A percentile compares a stretch with the other conserved stretches of the same genome.
Conservation (phyloP, 257 asterid genomes). For the Scutellaria galericulata region DNA sequence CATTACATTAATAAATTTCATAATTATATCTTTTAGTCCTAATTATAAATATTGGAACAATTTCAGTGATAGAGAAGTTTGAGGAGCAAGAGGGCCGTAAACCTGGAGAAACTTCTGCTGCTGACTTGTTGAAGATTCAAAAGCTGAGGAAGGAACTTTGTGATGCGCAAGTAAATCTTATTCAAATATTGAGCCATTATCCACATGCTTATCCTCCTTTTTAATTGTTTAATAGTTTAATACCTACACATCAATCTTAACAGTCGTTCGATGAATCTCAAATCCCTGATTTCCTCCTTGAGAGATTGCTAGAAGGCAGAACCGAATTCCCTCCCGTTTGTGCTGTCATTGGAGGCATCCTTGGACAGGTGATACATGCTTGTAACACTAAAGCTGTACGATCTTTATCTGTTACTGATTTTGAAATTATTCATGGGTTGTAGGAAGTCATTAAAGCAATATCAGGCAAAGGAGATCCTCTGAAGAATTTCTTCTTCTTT, state of each 20-base stretch:
- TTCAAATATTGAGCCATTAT: neutral
- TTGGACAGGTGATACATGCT: constrained; percentile 75
- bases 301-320: constrained; percentile 68
- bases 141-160: constrained; percentile 77
- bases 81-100: constrained; percentile 73
- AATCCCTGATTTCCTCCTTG: constrained; percentile 78
- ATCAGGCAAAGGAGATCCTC: constrained; percentile 95
- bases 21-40: neutral
- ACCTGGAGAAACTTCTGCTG: constrained; percentile 74
- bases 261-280: constrained; percentile 74
- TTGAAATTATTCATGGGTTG: constrained; percentile 22
- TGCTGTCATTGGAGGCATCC: constrained; percentile 90
- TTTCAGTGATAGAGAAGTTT: constrained; percentile 81
- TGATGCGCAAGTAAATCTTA: constrained; percentile 59
- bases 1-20: neutral
- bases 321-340: constrained; percentile 93
- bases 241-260: constrained; percentile 23
- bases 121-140: constrained; percentile 68
- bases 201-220: constrained; percentile 19
- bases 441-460: constrained; percentile 95
- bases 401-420: constrained; percentile 5
- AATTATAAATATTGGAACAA: constrained; percentile 10
- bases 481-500: constrained; percentile 89
- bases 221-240: constrained; percentile 23
- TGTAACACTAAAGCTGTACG: neutral